Percentiles rank a stretch among this genome's conserved stretches.
Conservation (phyloP, 139 green algal species). For the Yamagishiella unicocca region DNA sequence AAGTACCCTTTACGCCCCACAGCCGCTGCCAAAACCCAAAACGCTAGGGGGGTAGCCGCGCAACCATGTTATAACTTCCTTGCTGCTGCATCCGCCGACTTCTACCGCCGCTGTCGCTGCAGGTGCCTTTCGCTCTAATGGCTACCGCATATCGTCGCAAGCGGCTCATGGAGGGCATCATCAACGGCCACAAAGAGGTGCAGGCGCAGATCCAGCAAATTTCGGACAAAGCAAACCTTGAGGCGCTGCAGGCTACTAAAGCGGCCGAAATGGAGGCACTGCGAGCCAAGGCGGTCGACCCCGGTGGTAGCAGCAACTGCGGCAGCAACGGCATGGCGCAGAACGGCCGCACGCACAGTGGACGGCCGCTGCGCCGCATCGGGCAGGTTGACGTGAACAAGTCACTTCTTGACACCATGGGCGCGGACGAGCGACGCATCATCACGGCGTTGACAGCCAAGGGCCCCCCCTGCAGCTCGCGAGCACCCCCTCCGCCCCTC, state of each 20-base stretch:
- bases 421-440: constrained; percentile 49
- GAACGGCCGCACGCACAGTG: not conserved
- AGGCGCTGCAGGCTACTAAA: constrained; percentile 64
- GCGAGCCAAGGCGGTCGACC: not conserved
- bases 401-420: constrained; percentile 19
- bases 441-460: constrained; percentile 19
- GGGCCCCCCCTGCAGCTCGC: not conserved
- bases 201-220: constrained; percentile 65
- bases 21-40: too few relatives aligned
- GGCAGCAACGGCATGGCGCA: not conserved
- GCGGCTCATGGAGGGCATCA: constrained; percentile 81
- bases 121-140: constrained; percentile 76
- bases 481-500: not conserved
- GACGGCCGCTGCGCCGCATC: not conserved
- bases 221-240: constrained; percentile 65
- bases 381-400: constrained; percentile 26
- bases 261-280: constrained; percentile 40
- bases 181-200: constrained; percentile 74
- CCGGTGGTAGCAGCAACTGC: not conserved
- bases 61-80: too few relatives aligned
- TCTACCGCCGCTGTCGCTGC: not conserved
- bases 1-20: too few relatives aligned
- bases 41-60: too few relatives aligned
- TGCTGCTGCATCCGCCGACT: too few relatives aligned
- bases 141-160: constrained; percentile 81